Evolutionary conservation across 2,329 filamentous ascomycete species (phyloP).

Genomic region (Fusarium temperatum): DNA sequence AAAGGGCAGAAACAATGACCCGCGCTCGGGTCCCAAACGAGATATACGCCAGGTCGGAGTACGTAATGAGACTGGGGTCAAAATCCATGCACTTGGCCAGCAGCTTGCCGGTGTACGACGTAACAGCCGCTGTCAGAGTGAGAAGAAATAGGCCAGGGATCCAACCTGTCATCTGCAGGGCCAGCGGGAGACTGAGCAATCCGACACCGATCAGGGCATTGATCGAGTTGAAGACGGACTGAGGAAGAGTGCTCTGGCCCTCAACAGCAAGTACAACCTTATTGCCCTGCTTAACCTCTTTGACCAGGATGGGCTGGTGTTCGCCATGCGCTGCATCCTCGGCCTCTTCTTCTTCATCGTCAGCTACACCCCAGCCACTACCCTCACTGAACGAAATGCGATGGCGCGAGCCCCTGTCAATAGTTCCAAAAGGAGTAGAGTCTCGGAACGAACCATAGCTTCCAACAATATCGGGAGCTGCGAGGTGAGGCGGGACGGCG

Average conservation of each 20-base stretch:
- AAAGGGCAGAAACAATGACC: conserved; percentile 83
- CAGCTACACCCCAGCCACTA: conserved; percentile 46
- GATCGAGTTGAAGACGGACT: conserved; percentile 96
- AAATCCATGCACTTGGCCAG: conserved; percentile 89
- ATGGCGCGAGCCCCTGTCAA: conserved; percentile 51
- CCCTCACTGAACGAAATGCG: conserved; percentile 58
- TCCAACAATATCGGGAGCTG: conserved; percentile 74
- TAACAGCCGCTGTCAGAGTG: conserved; percentile 76
- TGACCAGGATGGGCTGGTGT: conserved; percentile 81
- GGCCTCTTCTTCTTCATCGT: conserved; percentile 41
- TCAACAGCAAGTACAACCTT: conserved; percentile 85
- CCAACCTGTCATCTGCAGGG: conserved; percentile 89
- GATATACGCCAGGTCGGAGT: conserved; percentile 91
- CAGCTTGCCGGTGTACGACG: conserved; percentile 85
- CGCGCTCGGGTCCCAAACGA: conserved; percentile 87
- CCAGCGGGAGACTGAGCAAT: conserved; percentile 86
- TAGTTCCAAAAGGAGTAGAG: conserved; percentile 60
- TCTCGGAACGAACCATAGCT: conserved; percentile 70
- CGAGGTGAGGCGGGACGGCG: conserved; percentile 66
- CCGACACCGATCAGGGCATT: conserved; percentile 93
- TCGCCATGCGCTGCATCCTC: conserved; percentile 61
- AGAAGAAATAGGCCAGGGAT: conserved; percentile 81
- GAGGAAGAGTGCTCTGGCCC: conserved; percentile 92
- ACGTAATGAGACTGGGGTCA: conserved; percentile 87
- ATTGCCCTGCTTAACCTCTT: conserved; percentile 88